phyloP scores from a whole-genome alignment of 306 rosid genomes.

The Cucurbita argyrosperma region DNA sequence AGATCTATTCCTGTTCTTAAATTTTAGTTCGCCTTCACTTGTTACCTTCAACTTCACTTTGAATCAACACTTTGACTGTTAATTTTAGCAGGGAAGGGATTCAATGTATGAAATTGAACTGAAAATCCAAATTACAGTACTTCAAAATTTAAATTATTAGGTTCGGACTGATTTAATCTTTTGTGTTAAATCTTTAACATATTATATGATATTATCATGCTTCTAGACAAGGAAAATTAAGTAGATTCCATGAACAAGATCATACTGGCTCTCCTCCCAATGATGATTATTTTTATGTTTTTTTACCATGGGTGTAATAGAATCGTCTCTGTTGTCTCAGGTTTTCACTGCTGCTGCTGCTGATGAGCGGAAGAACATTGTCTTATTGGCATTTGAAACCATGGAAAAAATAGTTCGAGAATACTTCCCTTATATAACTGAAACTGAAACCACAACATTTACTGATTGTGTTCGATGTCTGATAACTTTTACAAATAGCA shows the following conservation, averaged over 20 bases:
- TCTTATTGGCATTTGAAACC: slow-evolving; percentile 88
- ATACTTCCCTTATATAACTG: slow-evolving; percentile 90
- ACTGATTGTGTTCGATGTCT: slow-evolving; percentile 96
- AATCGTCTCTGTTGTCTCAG: slow-evolving; percentile 22
- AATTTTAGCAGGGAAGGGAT: neutral
- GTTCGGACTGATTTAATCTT: neutral
- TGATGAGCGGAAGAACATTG: slow-evolving; percentile 87
- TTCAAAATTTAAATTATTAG: neutral
- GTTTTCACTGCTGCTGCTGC: slow-evolving; percentile 95
- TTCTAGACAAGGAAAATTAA: neutral
- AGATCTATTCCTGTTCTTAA: neutral
- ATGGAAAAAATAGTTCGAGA: slow-evolving; percentile 98
- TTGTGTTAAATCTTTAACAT: neutral
- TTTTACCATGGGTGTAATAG: neutral
- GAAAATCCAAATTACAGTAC: neutral
- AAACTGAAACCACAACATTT: slow-evolving; percentile 90
- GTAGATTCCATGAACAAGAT: neutral
- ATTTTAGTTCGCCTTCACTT: neutral
- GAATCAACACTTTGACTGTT: neutral
- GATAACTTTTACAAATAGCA: slow-evolving; percentile 85
- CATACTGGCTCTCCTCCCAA: neutral
- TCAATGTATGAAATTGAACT: neutral
- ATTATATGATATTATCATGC: neutral
- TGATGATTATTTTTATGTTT: neutral
- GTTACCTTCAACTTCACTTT: neutral